Evolutionary conservation across 768 basidiomycete genomes (phyloP).

Genomic region (Chalciporus pseudorubinellus): DNA sequence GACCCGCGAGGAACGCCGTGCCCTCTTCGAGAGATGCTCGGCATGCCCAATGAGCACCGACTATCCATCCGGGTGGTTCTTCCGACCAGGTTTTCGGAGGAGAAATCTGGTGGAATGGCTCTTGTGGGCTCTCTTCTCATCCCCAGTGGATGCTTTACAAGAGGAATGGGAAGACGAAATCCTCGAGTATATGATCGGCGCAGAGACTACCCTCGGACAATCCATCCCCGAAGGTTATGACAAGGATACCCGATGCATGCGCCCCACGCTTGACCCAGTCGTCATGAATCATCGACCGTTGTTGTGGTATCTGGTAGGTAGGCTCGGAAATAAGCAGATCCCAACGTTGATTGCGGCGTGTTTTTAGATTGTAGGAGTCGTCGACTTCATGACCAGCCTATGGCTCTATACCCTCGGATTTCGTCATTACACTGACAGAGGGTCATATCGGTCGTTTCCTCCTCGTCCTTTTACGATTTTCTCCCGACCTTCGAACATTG

Average conservation of each 20-base stretch:
- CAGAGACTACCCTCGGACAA: constrained; percentile 42
- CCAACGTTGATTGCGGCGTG: neutral
- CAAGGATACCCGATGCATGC: constrained; percentile 42
- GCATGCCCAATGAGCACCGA: constrained; percentile 16
- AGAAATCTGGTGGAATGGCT: constrained; percentile 60
- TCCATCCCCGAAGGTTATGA: constrained; percentile 42
- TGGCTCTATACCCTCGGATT: constrained; percentile 46
- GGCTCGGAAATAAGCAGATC: neutral
- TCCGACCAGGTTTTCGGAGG: constrained; percentile 36
- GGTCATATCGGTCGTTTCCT: constrained; percentile 47
- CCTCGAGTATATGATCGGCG: constrained; percentile 39
- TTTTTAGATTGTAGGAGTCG: constrained; percentile 48
- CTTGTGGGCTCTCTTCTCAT: constrained; percentile 61
- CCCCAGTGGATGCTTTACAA: constrained; percentile 28
- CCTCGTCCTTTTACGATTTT: constrained; percentile 47
- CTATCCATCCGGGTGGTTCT: constrained; percentile 55
- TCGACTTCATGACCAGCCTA: constrained; percentile 48
- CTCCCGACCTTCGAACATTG: constrained; percentile 38
- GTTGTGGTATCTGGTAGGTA: constrained; percentile 60
- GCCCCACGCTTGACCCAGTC: constrained; percentile 58
- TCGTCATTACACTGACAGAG: constrained; percentile 44
- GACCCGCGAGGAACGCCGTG: constrained; percentile 41
- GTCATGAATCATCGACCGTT: constrained; percentile 53
- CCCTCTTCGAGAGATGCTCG: constrained; percentile 50
- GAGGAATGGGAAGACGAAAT: constrained; percentile 52